A percentile compares a stretch with the other conserved stretches of the same genome.
phyloP scores from a whole-genome alignment of 768 basidiomycete species.

The Suillus lakei region DNA sequence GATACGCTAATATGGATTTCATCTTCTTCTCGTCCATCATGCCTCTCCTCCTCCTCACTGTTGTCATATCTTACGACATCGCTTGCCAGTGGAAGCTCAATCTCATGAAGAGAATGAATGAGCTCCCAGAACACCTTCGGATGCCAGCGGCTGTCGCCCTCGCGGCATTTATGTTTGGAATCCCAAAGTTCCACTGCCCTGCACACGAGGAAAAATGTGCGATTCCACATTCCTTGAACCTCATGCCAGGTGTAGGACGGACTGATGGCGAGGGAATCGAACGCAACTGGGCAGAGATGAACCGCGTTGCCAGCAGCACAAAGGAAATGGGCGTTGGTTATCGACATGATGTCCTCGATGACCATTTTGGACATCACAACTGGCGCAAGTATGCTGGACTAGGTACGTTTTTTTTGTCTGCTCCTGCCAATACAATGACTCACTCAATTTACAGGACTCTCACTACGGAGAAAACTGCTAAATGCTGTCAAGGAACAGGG shows the following conservation, averaged over 20 bases:
- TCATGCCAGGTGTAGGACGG: conserved; percentile 28
- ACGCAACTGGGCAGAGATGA: conserved; percentile 37
- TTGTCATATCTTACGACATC: conserved; percentile 27
- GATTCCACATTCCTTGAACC: conserved; percentile 31
- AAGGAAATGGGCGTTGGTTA: conserved; percentile 39
- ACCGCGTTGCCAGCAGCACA: conserved; percentile 32
- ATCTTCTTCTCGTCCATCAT: conserved; percentile 27
- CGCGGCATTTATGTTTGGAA: conserved; percentile 14
- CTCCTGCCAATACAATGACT: neutral
- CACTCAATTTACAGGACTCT: neutral
- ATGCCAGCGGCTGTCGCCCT: neutral
- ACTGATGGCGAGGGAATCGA: conserved; percentile 44
- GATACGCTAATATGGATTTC: conserved; percentile 40
- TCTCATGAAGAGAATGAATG: neutral
- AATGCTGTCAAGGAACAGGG: conserved; percentile 3
- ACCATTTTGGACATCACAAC: conserved; percentile 36
- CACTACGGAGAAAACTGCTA: neutral
- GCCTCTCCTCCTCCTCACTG: no score
- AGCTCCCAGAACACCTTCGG: neutral
- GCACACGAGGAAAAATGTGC: conserved; percentile 35
- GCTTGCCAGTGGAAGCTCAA: conserved; percentile 21
- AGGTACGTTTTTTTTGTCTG: conserved; percentile 19
- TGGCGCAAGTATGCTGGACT: conserved; percentile 37
- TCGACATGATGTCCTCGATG: conserved; percentile 39
- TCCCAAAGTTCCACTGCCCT: conserved; percentile 42